phyloP scores from a whole-genome alignment of 2,329 filamentous ascomycete species.

The Tetracladium maxilliforme region DNA sequence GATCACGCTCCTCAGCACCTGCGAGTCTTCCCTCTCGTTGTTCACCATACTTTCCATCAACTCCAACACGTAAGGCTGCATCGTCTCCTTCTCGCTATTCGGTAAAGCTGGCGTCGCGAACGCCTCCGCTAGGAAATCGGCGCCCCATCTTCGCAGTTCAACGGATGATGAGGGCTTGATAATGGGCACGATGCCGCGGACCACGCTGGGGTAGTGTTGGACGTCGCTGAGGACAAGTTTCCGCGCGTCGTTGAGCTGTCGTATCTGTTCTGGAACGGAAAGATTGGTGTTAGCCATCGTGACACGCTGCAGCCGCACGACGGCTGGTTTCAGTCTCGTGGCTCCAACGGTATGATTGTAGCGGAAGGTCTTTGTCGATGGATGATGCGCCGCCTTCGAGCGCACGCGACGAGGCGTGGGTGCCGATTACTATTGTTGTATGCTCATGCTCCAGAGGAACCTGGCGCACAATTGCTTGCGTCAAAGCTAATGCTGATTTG shows the following conservation, averaged over 20 bases:
- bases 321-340: too few species aligned
- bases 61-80: slow-evolving; percentile 64
- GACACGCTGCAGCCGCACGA: slow-evolving; percentile 11
- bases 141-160: slow-evolving; percentile 86
- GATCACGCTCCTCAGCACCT: slow-evolving; percentile 74
- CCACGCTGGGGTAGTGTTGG: slow-evolving; percentile 79
- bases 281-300: slow-evolving; percentile 40
- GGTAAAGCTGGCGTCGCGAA: slow-evolving; percentile 83
- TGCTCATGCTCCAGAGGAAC: too few species aligned
- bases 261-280: slow-evolving; percentile 61
- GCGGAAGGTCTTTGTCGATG: too few species aligned
- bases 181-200: slow-evolving; percentile 85
- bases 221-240: slow-evolving; percentile 79
- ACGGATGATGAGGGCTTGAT: slow-evolving; percentile 61
- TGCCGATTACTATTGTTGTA: too few species aligned
- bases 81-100: slow-evolving; percentile 63
- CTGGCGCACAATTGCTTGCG: too few species aligned
- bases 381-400: too few species aligned
- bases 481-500: too few species aligned
- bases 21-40: slow-evolving; percentile 58
- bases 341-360: too few species aligned
- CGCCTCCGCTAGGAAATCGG: slow-evolving; percentile 89
- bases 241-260: slow-evolving; percentile 80
- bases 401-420: too few species aligned
- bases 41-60: slow-evolving; percentile 58